Conservation (phyloP, 139 green algal species). For the Chlorella sp. region DNA sequence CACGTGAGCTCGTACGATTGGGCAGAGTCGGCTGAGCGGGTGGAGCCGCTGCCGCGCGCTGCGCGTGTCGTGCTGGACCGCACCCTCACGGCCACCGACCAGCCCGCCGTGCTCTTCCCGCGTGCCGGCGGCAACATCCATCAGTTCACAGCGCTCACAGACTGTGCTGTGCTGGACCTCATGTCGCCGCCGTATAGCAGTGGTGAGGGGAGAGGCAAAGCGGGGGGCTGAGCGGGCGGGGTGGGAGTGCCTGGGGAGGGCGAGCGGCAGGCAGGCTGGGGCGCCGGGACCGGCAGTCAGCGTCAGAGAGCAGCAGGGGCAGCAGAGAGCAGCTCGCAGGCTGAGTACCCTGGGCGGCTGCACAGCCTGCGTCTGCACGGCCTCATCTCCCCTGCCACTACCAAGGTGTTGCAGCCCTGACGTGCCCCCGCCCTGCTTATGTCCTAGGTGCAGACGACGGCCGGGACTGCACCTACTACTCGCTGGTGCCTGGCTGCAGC, state of each 20-base stretch:
- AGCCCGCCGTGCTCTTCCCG: constrained; percentile 68
- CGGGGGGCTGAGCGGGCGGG: no score
- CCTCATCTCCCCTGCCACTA: background rate
- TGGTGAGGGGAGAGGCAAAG: background rate
- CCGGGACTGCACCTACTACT: constrained; percentile 91
- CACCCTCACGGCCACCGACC: constrained; percentile 47
- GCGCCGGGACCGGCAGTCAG: no score
- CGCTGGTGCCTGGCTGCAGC: constrained; percentile 22
- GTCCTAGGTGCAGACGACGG: constrained; percentile 23
- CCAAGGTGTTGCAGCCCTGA: background rate
- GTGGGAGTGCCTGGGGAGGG: no score
- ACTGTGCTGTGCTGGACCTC: constrained; percentile 92
- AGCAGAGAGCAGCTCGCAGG: no score
- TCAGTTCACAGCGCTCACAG: constrained; percentile 83
- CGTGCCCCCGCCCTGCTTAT: background rate
- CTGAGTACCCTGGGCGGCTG: background rate
- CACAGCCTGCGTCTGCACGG: background rate
- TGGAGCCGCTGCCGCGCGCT: background rate
- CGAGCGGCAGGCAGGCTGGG: no score
- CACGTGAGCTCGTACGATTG: constrained; percentile 84
- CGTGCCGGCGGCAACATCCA: constrained; percentile 90
- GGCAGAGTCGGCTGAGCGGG: constrained; percentile 18
- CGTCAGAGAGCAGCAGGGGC: no score
- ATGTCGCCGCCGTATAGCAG: constrained; percentile 85
- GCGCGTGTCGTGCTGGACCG: constrained; percentile 61